Conservation (phyloP, 2,329 filamentous ascomycete species). For the Calonectria hongkongensis region DNA sequence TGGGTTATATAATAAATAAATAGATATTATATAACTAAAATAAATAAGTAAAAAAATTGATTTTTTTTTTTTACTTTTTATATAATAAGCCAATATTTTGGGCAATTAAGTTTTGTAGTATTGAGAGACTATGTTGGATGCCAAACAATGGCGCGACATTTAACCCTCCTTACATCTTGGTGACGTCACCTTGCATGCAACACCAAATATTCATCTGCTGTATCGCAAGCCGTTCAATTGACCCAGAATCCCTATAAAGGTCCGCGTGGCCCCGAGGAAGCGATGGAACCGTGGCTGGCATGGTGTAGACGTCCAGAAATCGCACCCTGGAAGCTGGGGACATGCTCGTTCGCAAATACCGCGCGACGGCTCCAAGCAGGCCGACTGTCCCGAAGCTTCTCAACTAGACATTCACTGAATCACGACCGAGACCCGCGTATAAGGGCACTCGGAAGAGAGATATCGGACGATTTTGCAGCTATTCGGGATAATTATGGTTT, state of each 20-base stretch:
- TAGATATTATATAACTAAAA: too few relatives aligned
- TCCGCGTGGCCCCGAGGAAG: conserved; percentile 41
- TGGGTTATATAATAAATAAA: too few relatives aligned
- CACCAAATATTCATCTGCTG: conserved; percentile 21
- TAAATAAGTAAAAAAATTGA: too few relatives aligned
- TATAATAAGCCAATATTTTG: too few relatives aligned
- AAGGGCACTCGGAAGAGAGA: conserved; percentile 63
- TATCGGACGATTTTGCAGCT: conserved; percentile 68
- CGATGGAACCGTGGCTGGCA: conserved; percentile 47
- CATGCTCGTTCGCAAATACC: background rate
- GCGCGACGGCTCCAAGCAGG: conserved; percentile 32
- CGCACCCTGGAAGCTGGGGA: background rate
- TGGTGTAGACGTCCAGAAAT: conserved; percentile 42
- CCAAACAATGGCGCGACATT: background rate
- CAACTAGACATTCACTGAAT: conserved; percentile 33
- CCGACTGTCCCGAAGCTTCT: conserved; percentile 41
- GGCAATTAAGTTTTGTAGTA: too few relatives aligned
- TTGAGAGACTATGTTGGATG: too few relatives aligned
- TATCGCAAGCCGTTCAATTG: conserved; percentile 31
- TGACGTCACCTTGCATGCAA: conserved; percentile 49
- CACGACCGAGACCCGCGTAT: conserved; percentile 62
- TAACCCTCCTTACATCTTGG: conserved; percentile 2
- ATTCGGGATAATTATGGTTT: conserved; percentile 68
- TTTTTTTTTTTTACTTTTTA: too few relatives aligned
- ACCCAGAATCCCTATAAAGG: conserved; percentile 3